A percentile compares a stretch with the other conserved stretches of the same genome.
These are phyloP conservation scores for Dichomitus squalens DNA, from an alignment of 1,284 basidiomycete species.

Conservation along the genomic window DNA sequence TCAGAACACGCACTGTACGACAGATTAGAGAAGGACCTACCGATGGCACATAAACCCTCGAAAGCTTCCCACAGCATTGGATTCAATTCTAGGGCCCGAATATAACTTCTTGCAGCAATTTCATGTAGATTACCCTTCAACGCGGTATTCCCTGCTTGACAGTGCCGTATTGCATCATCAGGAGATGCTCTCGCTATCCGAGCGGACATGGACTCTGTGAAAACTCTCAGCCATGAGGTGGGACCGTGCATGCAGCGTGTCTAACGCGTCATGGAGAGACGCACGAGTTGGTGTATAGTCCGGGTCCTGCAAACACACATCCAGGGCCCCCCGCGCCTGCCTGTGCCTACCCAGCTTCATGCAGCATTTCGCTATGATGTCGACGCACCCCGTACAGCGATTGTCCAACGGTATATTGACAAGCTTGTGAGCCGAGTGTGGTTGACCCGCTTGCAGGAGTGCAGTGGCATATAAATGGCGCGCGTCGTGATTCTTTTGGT, in stretches of 20 bases:
- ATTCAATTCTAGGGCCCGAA: conserved; percentile 72
- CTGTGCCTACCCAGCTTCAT: conserved; percentile 69
- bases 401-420: conserved; percentile 61
- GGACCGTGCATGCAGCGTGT: conserved; percentile 20
- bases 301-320: conserved; percentile 55
- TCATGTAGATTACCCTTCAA: conserved; percentile 76
- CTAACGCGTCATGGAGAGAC: conserved; percentile 29
- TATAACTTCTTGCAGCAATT: conserved; percentile 72
- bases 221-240: neutral
- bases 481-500: conserved; percentile 75
- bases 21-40: conserved; percentile 45
- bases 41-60: conserved; percentile 83
- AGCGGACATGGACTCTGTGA: conserved; percentile 51
- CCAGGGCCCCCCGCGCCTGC: conserved; percentile 71
- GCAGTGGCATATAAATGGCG: conserved; percentile 83
- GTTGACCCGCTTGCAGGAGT: conserved; percentile 72
- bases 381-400: conserved; percentile 74
- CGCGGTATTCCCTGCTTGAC: conserved; percentile 71
- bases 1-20: conserved; percentile 4
- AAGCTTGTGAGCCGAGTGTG: conserved; percentile 76
- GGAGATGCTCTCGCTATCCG: conserved; percentile 58
- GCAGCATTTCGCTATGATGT: conserved; percentile 81
- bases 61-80: conserved; percentile 94
- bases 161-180: conserved; percentile 66
- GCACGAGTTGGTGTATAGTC: conserved; percentile 57